These are phyloP conservation scores for Ciborinia camelliae DNA, from an alignment of 2,329 filamentous ascomycete genomes.

Conservation along the genomic window DNA sequence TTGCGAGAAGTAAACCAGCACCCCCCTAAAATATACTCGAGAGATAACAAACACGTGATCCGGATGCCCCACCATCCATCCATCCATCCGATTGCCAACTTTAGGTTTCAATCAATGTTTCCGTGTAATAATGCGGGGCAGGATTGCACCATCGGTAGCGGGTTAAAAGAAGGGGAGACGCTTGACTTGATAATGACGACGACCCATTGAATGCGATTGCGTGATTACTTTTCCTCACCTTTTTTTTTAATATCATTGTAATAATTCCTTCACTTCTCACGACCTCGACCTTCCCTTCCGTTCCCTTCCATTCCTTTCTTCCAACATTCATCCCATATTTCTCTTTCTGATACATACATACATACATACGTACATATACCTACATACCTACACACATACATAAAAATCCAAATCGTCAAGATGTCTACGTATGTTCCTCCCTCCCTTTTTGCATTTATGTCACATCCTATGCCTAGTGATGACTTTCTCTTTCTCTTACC, in stretches of 20 bases:
- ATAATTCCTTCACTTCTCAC: neutral
- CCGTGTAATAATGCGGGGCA: conserved; percentile 20
- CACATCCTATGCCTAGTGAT: too few relatives aligned
- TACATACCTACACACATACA: too few relatives aligned
- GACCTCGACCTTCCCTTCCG: too few relatives aligned
- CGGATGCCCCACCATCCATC: conserved; percentile 1
- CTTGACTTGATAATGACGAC: neutral
- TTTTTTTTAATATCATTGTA: too few relatives aligned
- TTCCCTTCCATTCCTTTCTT: too few relatives aligned
- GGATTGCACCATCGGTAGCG: conserved; percentile 13
- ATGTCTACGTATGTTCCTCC: conserved; percentile 19
- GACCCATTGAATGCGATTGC: conserved; percentile 3
- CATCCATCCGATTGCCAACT: neutral
- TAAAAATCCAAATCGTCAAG: neutral
- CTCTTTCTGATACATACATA: too few relatives aligned
- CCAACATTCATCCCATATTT: too few relatives aligned
- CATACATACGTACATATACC: too few relatives aligned
- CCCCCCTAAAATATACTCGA: neutral
- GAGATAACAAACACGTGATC: neutral
- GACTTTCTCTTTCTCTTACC: too few relatives aligned
- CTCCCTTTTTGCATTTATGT: neutral
- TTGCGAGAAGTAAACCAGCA: neutral
- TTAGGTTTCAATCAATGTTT: too few relatives aligned
- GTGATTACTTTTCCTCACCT: neutral
- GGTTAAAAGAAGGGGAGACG: conserved; percentile 6